Evolutionary conservation across 169 alveolate genomes (phyloP), one percentile per base, ranked within the genome.

Genomic region (Plasmodium inui): DNA sequence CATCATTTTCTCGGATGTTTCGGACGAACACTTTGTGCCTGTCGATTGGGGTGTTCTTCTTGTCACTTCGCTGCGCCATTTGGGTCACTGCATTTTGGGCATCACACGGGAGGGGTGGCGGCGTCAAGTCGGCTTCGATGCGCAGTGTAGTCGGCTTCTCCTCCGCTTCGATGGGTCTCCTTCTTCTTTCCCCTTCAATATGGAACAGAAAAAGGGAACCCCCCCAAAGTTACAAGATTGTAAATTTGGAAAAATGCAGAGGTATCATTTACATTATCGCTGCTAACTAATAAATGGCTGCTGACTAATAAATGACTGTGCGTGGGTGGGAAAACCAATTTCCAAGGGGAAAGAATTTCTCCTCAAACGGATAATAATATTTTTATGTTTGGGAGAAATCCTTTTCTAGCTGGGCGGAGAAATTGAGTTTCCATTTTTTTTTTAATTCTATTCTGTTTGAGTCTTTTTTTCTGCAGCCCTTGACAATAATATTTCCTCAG

Each of bases 11-110:
- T 5, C 57, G 32, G 22, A 91, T 91, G n/a, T 82, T 82, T 3
- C 85, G 61, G 17, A 91, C 95, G 78, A 91, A 91, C 9, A 91
- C 95, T 82, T 91, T 91, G 80, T 91, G 91, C 37, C 74, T 71
- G 28, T 91, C 92, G 3, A 89, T 10, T 17, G 84, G 76, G 4
- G 82, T 30, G 32, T 37, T 37, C 53, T 83, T 85, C 26, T 88
- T 50, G 34, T 88, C 71, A 50, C 71, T 5, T 50, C 44, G n/a
- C 4, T 34, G 55, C 79, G 78, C 71, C 78, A 50, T 78, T 78
- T 76, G 34, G 39, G 32, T 76, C 83, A 76, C 55, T 76, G 76
- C 76, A 67, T 67, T 67, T 67, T 67, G 30, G 61, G 61, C 57
- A 50, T 50, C 61, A 50, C 61, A 17, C 1, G 22, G 61, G 61